phyloP scores from a whole-genome alignment of 2,329 filamentous ascomycete genomes.

The Fusarium tupiense region DNA sequence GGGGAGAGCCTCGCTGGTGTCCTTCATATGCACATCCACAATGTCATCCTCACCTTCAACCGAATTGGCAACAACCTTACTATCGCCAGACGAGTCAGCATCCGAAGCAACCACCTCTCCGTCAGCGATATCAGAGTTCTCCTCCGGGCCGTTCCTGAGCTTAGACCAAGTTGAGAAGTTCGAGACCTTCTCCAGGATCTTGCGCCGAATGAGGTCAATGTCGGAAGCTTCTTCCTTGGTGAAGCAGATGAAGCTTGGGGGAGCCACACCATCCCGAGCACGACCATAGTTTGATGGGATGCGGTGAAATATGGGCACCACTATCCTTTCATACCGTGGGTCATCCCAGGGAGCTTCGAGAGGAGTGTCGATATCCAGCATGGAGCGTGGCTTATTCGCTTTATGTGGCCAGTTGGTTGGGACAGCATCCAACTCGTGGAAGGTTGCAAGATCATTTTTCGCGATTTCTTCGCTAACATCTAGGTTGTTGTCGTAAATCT shows the following conservation, averaged over 20 bases:
- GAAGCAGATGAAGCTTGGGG: conserved; percentile 79
- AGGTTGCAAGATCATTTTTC: conserved; percentile 72
- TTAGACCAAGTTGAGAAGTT: conserved; percentile 78
- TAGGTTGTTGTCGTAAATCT: conserved; percentile 76
- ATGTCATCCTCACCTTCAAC: conserved; percentile 90
- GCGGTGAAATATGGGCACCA: conserved; percentile 78
- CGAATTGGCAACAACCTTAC: conserved; percentile 79
- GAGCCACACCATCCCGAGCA: conserved; percentile 46
- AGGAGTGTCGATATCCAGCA: conserved; percentile 59
- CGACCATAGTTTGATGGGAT: conserved; percentile 48
- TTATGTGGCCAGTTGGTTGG: conserved; percentile 81
- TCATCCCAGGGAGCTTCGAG: conserved; percentile 63
- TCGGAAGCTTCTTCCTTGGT: conserved; percentile 74
- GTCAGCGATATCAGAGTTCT: conserved; percentile 65
- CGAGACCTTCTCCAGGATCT: conserved; percentile 79
- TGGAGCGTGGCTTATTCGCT: conserved; percentile 60
- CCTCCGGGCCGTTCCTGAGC: conserved; percentile 62
- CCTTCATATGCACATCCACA: conserved; percentile 88
- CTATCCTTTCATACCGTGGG: conserved; percentile 69
- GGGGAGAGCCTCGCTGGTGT: conserved; percentile 55
- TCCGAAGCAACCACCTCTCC: conserved; percentile 76
- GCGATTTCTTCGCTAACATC: conserved; percentile 78
- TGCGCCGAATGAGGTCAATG: conserved; percentile 79
- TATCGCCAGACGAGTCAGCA: conserved; percentile 73
- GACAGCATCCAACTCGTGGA: conserved; percentile 78